These are phyloP conservation scores for Craterostigma plantagineum DNA, from an alignment of 257 asterid genomes.

Conservation along the genomic window DNA sequence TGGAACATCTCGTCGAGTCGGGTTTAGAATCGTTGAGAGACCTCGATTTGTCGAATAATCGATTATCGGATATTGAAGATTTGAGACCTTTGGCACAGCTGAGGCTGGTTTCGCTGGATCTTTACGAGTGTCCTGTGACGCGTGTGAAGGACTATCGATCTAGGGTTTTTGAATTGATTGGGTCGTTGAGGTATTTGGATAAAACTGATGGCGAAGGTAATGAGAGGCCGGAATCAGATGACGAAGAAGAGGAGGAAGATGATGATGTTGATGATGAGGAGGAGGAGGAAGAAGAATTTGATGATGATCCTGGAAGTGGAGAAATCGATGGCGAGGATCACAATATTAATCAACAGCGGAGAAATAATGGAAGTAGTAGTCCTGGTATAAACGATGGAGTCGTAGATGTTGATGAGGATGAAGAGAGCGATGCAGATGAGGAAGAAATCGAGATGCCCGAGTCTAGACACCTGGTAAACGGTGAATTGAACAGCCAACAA, in stretches of 20 bases:
- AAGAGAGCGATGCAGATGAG: constrained; percentile 13
- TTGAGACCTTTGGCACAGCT: constrained; percentile 72
- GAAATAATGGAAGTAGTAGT: constrained; percentile 28
- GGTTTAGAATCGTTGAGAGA: constrained; percentile 61
- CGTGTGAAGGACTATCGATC: constrained; percentile 77
- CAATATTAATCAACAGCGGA: constrained; percentile 8
- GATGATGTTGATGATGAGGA: constrained; percentile 69
- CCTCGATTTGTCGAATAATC: constrained; percentile 86
- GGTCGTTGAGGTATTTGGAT: constrained; percentile 71
- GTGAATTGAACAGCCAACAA: background rate
- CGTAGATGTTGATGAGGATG: constrained; percentile 87
- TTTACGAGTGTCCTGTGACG: constrained; percentile 82
- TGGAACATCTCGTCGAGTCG: constrained; percentile 60
- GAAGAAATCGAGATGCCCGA: constrained; percentile 59
- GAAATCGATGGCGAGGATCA: constrained; percentile 72
- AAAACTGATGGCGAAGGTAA: constrained; percentile 90
- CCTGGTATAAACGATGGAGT: constrained; percentile 44
- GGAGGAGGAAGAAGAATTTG: constrained; percentile 23
- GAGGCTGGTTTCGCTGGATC: constrained; percentile 78
- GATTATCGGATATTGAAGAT: constrained; percentile 64
- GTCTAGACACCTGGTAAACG: constrained; percentile 20
- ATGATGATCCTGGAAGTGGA: constrained; percentile 68
- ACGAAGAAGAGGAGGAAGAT: constrained; percentile 56
- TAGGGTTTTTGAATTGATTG: constrained; percentile 69
- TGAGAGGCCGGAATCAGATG: constrained; percentile 90